phyloP scores from a whole-genome alignment of 1,284 basidiomycete genomes.

The Mycena citricolor region DNA sequence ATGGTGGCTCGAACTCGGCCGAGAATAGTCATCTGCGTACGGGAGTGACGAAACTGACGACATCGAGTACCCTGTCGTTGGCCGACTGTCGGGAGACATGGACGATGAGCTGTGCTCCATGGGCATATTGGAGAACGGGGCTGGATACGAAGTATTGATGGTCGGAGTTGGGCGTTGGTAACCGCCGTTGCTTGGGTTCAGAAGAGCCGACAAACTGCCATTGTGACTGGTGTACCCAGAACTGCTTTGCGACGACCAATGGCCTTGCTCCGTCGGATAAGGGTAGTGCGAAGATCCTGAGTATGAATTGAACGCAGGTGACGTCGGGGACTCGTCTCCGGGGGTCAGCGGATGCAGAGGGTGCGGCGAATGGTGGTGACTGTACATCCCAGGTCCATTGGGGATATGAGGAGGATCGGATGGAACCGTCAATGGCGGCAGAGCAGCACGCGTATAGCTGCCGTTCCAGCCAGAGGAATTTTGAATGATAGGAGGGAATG shows the following conservation, averaged over 20 bases:
- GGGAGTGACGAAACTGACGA: slow-evolving; percentile 72
- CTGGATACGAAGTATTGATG: slow-evolving; percentile 68
- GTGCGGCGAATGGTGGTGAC: slow-evolving; percentile 51
- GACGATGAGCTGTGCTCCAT: slow-evolving; percentile 71
- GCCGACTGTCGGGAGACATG: slow-evolving; percentile 77
- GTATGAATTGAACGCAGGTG: slow-evolving; percentile 55
- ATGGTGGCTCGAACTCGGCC: slow-evolving; percentile 70
- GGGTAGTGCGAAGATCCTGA: slow-evolving; percentile 58
- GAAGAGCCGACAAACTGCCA: slow-evolving; percentile 71
- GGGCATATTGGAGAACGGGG: slow-evolving; percentile 65
- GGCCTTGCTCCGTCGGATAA: slow-evolving; percentile 51
- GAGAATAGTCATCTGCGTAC: slow-evolving; percentile 73
- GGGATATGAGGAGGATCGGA: slow-evolving; percentile 62
- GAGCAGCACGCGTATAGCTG: slow-evolving; percentile 59
- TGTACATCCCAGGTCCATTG: slow-evolving; percentile 54
- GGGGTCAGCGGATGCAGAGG: slow-evolving; percentile 64
- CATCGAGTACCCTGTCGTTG: slow-evolving; percentile 79
- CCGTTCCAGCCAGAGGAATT: slow-evolving; percentile 52
- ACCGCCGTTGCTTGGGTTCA: slow-evolving; percentile 69
- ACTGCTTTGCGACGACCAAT: slow-evolving; percentile 57
- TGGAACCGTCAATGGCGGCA: slow-evolving; percentile 81
- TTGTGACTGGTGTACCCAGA: slow-evolving; percentile 56
- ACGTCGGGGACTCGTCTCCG: slow-evolving; percentile 61
- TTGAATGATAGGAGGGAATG: slow-evolving; percentile 67
- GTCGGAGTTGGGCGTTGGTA: slow-evolving; percentile 62